Conservation (phyloP, 2,329 filamentous ascomycete species). For the Pestalotiopsis sp. region DNA sequence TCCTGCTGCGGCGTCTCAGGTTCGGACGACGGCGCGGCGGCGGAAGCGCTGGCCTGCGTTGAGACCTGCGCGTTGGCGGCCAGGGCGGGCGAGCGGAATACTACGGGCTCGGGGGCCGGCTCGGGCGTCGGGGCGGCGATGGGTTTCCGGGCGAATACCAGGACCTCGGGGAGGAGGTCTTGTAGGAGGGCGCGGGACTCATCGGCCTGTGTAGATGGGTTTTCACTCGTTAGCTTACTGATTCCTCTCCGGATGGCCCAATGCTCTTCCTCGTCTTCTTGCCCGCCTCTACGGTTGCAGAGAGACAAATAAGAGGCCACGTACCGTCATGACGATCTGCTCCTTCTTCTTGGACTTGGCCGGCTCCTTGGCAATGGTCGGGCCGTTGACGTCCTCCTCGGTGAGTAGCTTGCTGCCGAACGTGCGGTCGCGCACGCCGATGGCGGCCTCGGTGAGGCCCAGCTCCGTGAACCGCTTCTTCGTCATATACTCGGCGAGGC, state of each 20-base stretch:
- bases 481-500: conserved; percentile 37
- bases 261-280: not conserved
- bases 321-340: conserved; percentile 25
- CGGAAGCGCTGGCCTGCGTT: conserved; percentile 7
- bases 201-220: conserved; percentile 31
- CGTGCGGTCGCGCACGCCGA: conserved; percentile 35
- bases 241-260: conserved; percentile 16
- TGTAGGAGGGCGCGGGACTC: conserved; percentile 37
- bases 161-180: conserved; percentile 35
- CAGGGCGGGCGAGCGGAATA: conserved; percentile 29
- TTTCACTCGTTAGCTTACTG: not conserved
- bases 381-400: conserved; percentile 18
- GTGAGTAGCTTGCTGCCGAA: conserved; percentile 26
- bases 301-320: conserved; percentile 1
- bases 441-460: conserved; percentile 32
- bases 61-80: conserved; percentile 24
- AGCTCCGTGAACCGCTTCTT: conserved; percentile 31
- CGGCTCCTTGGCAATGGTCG: conserved; percentile 10
- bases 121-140: conserved; percentile 26
- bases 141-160: conserved; percentile 41
- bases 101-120: conserved; percentile 17
- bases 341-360: conserved; percentile 27
- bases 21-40: conserved; percentile 7
- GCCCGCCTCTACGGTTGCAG: not conserved
- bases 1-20: conserved; percentile 14